These are phyloP conservation scores for Danielozyma ontarioensis DNA, from an alignment of 805 yeast genomes.

Conservation along the genomic window DNA sequence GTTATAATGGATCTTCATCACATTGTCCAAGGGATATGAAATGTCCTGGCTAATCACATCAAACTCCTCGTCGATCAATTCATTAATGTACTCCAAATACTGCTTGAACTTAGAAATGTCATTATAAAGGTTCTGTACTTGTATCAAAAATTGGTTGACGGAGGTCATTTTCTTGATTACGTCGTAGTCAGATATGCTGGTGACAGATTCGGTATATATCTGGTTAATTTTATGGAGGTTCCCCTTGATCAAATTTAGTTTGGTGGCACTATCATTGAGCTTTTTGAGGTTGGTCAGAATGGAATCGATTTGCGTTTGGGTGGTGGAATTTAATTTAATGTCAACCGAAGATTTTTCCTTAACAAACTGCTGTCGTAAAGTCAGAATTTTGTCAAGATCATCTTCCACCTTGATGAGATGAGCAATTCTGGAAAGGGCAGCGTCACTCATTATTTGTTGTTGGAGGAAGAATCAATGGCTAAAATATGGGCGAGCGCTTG, in stretches of 20 bases:
- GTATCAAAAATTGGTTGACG: conserved; percentile 66
- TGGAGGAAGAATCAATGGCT: too few species aligned
- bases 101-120: conserved; percentile 55
- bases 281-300: conserved; percentile 48
- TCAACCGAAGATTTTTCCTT: conserved; percentile 76
- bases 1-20: conserved; percentile 64
- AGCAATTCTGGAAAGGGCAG: conserved; percentile 35
- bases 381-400: conserved; percentile 51
- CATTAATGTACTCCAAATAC: conserved; percentile 46
- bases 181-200: conserved; percentile 61
- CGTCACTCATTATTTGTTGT: conserved; percentile 38
- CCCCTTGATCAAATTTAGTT: conserved; percentile 30
- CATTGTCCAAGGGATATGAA: conserved; percentile 43
- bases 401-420: conserved; percentile 38
- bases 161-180: conserved; percentile 62
- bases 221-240: conserved; percentile 41
- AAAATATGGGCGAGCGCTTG: too few species aligned
- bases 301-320: conserved; percentile 58
- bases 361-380: conserved; percentile 48
- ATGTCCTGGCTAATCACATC: conserved; percentile 28
- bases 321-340: conserved; percentile 64
- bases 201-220: conserved; percentile 51
- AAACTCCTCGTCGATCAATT: conserved; percentile 43
- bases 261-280: conserved; percentile 41
- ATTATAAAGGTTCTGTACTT: conserved; percentile 59